Conservation (phyloP, 768 basidiomycete genomes). For the Suillus cothurnatus region DNA sequence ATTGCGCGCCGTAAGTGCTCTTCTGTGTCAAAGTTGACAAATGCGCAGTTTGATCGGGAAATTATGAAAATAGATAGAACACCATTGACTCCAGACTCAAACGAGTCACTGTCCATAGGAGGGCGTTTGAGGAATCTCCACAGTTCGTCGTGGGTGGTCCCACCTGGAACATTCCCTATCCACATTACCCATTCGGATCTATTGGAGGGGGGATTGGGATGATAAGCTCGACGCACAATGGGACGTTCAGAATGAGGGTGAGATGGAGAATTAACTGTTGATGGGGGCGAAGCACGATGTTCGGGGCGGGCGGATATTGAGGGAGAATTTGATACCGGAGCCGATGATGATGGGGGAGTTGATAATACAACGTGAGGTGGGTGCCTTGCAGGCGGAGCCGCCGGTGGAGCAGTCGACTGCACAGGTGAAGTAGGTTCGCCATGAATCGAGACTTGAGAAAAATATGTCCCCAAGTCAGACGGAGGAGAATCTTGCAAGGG, state of each 20-base stretch:
- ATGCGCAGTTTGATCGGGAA: constrained; percentile 92
- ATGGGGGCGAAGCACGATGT: constrained; percentile 7
- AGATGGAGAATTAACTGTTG: constrained; percentile 6
- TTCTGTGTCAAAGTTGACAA: constrained; percentile 82
- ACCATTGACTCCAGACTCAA: constrained; percentile 40
- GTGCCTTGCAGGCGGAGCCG: constrained; percentile 1
- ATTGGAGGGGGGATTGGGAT: constrained; percentile 70
- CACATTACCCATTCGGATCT: constrained; percentile 96
- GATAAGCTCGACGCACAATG: constrained; percentile 55
- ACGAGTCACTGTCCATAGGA: constrained; percentile 10
- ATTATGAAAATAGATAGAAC: constrained; percentile 91
- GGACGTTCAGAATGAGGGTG: constrained; percentile 29
- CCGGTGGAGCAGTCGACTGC: neutral
- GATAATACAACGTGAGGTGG: neutral
- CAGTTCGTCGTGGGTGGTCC: constrained; percentile 82
- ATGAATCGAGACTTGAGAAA: constrained; percentile 21
- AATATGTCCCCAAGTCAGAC: constrained; percentile 22
- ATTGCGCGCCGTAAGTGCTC: constrained; percentile 68
- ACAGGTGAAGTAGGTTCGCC: constrained; percentile 15
- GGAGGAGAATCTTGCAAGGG: constrained; percentile 21
- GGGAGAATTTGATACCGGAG: constrained; percentile 9
- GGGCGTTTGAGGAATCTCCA: constrained; percentile 76
- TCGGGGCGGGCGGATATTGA: neutral
- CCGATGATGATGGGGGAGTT: constrained; percentile 8
- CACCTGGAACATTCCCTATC: constrained; percentile 89